Conservation (phyloP, 2,329 filamentous ascomycete species). For the Botrytis byssoidea region DNA sequence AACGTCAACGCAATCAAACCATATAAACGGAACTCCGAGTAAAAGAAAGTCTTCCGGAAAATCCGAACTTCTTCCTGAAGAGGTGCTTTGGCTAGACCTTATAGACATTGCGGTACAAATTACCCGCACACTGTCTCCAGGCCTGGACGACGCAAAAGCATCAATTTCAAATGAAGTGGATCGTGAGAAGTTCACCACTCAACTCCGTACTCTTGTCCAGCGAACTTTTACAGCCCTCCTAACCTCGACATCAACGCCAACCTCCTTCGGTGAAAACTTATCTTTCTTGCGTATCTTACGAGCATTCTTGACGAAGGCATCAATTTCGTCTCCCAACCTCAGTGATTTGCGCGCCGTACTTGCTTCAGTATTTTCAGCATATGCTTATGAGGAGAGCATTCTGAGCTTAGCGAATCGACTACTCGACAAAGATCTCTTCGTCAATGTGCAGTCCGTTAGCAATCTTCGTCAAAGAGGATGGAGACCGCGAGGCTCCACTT, state of each 20-base stretch:
- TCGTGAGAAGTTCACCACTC: constrained; percentile 59
- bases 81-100: constrained; percentile 59
- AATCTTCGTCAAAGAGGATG: constrained; percentile 79
- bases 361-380: constrained; percentile 87
- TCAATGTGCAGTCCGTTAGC: constrained; percentile 73
- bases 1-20: constrained; percentile 55
- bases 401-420: constrained; percentile 81
- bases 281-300: constrained; percentile 88
- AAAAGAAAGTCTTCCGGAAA: constrained; percentile 48
- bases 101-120: constrained; percentile 62
- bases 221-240: constrained; percentile 86
- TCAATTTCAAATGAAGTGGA: constrained; percentile 44
- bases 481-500: constrained; percentile 82
- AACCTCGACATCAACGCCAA: constrained; percentile 61
- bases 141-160: constrained; percentile 45
- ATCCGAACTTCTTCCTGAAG: constrained; percentile 51
- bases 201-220: constrained; percentile 79
- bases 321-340: constrained; percentile 77
- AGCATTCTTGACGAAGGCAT: constrained; percentile 81
- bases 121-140: constrained; percentile 61
- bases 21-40: constrained; percentile 45
- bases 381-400: constrained; percentile 91
- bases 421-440: constrained; percentile 84
- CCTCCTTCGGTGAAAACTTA: constrained; percentile 49
- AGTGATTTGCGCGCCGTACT: constrained; percentile 84